A percentile compares a stretch with the other conserved stretches of the same genome.
Evolutionary conservation across 306 rosid genomes (phyloP).

Genomic region (Citrullus colocynthis): DNA sequence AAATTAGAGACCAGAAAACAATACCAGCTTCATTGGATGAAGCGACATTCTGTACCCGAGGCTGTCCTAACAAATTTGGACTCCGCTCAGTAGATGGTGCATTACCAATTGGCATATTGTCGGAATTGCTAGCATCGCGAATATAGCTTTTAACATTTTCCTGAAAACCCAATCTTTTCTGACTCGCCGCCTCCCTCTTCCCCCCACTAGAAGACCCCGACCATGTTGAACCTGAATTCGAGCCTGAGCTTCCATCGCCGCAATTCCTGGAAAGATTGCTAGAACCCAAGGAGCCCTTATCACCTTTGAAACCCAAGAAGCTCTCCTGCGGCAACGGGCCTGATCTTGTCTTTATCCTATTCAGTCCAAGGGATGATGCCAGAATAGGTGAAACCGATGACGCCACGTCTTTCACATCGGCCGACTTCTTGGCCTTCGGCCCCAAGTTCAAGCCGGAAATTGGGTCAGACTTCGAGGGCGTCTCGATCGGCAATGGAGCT

Average conservation of each 20-base stretch:
- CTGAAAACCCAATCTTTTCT: constrained; percentile 29
- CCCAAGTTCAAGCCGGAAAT: constrained; percentile 9
- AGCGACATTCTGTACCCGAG: constrained; percentile 56
- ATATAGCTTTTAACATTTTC: constrained; percentile 32
- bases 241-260: constrained; percentile 12
- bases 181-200: constrained; percentile 36
- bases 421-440: constrained; percentile 28
- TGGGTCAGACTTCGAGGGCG: constrained; percentile 14
- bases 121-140: constrained; percentile 47
- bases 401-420: constrained; percentile 27
- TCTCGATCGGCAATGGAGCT: constrained; percentile 13
- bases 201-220: constrained; percentile 19
- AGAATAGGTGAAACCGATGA: constrained; percentile 82
- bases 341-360: constrained; percentile 91
- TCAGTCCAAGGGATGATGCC: constrained; percentile 81
- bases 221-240: constrained; percentile 8
- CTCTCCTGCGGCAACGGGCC: constrained; percentile 99
- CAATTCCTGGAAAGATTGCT: constrained; percentile 59
- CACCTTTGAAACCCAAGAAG: constrained; percentile 68
- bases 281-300: constrained; percentile 44
- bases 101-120: constrained; percentile 43
- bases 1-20: background rate
- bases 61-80: constrained; percentile 40
- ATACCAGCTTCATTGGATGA: constrained; percentile 63
- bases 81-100: constrained; percentile 49